These are phyloP conservation scores for Agroathelia rolfsii DNA, from an alignment of 1,284 basidiomycete genomes.

Conservation along the genomic window DNA sequence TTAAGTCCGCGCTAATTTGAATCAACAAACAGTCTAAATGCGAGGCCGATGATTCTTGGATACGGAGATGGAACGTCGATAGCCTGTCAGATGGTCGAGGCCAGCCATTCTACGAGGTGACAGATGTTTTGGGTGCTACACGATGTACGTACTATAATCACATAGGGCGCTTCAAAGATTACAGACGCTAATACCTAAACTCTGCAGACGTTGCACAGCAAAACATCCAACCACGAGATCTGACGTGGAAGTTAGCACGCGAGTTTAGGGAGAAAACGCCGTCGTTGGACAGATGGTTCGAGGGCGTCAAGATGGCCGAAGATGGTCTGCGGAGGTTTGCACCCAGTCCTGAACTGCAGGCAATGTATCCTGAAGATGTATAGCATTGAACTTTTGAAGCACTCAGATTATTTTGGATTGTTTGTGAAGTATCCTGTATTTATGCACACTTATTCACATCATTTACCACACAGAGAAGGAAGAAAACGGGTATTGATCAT, in stretches of 20 bases:
- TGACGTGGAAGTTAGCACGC: slow-evolving; percentile 15
- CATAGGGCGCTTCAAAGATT: slow-evolving; percentile 9
- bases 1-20: too few species aligned
- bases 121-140: slow-evolving; percentile 27
- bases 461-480: too few species aligned
- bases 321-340: slow-evolving; percentile 11
- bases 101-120: slow-evolving; percentile 44
- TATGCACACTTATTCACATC: too few species aligned
- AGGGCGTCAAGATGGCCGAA: slow-evolving; percentile 16
- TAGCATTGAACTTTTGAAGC: too few species aligned
- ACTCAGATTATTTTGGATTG: too few species aligned
- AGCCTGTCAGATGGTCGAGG: slow-evolving; percentile 28
- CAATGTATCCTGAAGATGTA: slow-evolving; percentile 15
- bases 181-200: slow-evolving; percentile 1
- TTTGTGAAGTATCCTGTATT: too few species aligned
- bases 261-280: slow-evolving; percentile 17
- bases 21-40: slow-evolving; percentile 39
- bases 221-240: slow-evolving; percentile 22
- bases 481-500: too few species aligned
- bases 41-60: slow-evolving; percentile 33
- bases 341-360: slow-evolving; percentile 10
- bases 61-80: slow-evolving; percentile 33
- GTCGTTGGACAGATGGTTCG: slow-evolving; percentile 23
- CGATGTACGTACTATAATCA: slow-evolving; percentile 35
- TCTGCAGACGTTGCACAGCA: slow-evolving; percentile 33